These are phyloP conservation scores for Wickerhamiella pararugosa DNA, from an alignment of 1,139 yeast species.

Conservation along the genomic window DNA sequence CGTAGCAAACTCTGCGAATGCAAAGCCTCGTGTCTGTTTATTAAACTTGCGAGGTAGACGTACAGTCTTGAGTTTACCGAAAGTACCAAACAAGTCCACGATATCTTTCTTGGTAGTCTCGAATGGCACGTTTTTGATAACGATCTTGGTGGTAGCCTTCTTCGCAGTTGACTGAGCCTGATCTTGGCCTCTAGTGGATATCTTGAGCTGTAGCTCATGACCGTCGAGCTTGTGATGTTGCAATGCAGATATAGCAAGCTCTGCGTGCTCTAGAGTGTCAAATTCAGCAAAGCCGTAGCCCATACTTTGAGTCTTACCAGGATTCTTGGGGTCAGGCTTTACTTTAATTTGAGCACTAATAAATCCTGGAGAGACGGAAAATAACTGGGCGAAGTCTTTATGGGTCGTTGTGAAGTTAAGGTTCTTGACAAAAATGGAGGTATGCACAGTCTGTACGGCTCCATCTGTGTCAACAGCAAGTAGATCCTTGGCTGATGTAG, in stretches of 20 bases:
- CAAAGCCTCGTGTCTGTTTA: constrained; percentile 92
- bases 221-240: constrained; percentile 78
- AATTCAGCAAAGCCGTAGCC: constrained; percentile 97
- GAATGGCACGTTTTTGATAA: constrained; percentile 92
- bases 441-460: constrained; percentile 41
- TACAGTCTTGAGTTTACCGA: constrained; percentile 87
- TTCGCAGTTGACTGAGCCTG: constrained; percentile 2
- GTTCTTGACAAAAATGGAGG: constrained; percentile 82
- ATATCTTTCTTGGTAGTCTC: constrained; percentile 90
- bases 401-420: constrained; percentile 71
- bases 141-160: constrained; percentile 42
- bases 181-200: constrained; percentile 52
- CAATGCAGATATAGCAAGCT: constrained; percentile 53
- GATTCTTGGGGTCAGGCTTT: constrained; percentile 71
- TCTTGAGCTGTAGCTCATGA: constrained; percentile 74
- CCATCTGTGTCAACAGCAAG: constrained; percentile 28
- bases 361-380: constrained; percentile 64
- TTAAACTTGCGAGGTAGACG: constrained; percentile 95
- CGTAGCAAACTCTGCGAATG: constrained; percentile 82
- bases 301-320: constrained; percentile 63
- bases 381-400: constrained; percentile 40
- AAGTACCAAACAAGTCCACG: constrained; percentile 77
- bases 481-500: constrained; percentile 13
- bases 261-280: constrained; percentile 61
- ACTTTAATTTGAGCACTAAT: constrained; percentile 71